These are phyloP conservation scores for Serendipita vermifera DNA, from an alignment of 768 basidiomycete species.

Conservation along the genomic window DNA sequence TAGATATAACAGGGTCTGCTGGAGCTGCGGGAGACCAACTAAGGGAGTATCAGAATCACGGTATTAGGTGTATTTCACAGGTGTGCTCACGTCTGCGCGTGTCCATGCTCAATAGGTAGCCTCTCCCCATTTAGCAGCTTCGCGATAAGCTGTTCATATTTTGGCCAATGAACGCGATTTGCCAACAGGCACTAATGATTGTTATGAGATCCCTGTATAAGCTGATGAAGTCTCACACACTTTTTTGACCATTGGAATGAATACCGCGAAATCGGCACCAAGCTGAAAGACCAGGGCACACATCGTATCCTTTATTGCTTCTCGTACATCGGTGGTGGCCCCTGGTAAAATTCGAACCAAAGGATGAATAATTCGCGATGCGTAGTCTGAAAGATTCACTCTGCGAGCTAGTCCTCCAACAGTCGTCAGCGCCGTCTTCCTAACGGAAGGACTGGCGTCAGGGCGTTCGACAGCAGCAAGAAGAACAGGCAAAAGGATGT, in stretches of 20 bases:
- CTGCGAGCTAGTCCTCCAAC: constrained; percentile 81
- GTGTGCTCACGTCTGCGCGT: constrained; percentile 28
- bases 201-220: constrained; percentile 7
- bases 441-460: constrained; percentile 57
- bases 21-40: constrained; percentile 12
- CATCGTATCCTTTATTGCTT: constrained; percentile 82
- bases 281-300: constrained; percentile 88
- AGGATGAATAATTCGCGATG: constrained; percentile 93
- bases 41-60: neutral
- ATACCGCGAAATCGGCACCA: constrained; percentile 93
- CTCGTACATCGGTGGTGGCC: constrained; percentile 63
- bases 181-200: constrained; percentile 53
- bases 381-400: constrained; percentile 96
- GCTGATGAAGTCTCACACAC: constrained; percentile 28
- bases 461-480: constrained; percentile 78
- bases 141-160: constrained; percentile 77
- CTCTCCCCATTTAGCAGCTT: constrained; percentile 88
- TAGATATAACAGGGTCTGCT: constrained; percentile 33
- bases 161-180: constrained; percentile 62
- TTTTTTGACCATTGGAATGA: constrained; percentile 95
- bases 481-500: constrained; percentile 90
- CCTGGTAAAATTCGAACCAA: constrained; percentile 73
- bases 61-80: constrained; percentile 39
- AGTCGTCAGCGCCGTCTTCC: constrained; percentile 81
- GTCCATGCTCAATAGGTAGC: constrained; percentile 70